Conservation (phyloP, 2,329 filamentous ascomycete genomes). For the Aureobasidium sp. region DNA sequence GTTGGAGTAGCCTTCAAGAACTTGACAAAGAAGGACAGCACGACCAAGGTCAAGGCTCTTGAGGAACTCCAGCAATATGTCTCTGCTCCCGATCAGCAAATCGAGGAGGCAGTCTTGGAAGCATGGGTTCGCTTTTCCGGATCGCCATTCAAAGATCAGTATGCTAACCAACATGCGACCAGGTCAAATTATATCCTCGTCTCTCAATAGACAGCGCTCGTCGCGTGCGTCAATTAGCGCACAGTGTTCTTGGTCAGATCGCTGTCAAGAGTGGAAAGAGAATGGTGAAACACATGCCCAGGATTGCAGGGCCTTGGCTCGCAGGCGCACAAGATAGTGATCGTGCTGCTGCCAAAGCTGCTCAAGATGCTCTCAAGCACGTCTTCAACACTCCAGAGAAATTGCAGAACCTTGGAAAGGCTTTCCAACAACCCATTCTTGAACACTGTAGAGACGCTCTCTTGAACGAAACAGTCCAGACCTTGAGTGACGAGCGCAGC, state of each 20-base stretch:
- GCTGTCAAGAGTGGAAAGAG: constrained; percentile 62
- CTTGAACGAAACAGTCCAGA: constrained; percentile 67
- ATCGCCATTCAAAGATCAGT: neutral
- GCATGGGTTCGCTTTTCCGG: constrained; percentile 63
- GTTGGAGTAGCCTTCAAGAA: constrained; percentile 90
- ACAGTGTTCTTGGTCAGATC: constrained; percentile 62
- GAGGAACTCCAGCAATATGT: constrained; percentile 72
- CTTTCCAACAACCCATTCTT: constrained; percentile 73
- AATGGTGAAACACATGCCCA: constrained; percentile 71
- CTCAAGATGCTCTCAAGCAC: constrained; percentile 64
- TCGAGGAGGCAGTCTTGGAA: constrained; percentile 77
- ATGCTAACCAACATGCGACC: constrained; percentile 15
- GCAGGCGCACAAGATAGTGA: constrained; percentile 85
- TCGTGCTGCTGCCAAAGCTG: constrained; percentile 65
- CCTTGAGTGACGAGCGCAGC: constrained; percentile 81
- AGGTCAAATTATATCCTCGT: constrained; percentile 82
- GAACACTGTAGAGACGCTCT: constrained; percentile 76
- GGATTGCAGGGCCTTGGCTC: constrained; percentile 81
- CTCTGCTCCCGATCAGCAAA: constrained; percentile 49
- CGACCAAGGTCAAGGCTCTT: constrained; percentile 81
- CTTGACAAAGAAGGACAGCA: constrained; percentile 83
- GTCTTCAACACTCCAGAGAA: constrained; percentile 80
- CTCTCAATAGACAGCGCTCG: constrained; percentile 84
- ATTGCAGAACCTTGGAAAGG: constrained; percentile 65
- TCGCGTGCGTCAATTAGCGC: constrained; percentile 79